phyloP scores from a whole-genome alignment of 1,139 yeast species.

The Saccharomycopsis crataegensis region DNA sequence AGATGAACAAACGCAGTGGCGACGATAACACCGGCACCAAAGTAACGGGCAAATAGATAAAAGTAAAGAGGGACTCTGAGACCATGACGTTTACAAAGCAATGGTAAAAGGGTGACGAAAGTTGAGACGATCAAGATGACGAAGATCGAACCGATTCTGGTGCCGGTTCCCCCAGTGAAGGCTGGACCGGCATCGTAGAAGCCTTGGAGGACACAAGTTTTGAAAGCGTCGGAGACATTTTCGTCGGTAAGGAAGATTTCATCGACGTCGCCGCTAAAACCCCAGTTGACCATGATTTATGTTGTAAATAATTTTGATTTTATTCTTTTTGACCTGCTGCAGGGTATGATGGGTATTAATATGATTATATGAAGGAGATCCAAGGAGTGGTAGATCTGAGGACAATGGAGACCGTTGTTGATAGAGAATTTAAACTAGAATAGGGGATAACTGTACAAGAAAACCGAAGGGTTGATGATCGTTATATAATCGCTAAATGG shows the following conservation, averaged over 20 bases:
- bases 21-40: constrained; percentile 88
- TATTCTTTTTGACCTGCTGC: no score
- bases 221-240: constrained; percentile 31
- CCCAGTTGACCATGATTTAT: constrained; percentile 18
- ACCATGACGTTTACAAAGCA: constrained; percentile 40
- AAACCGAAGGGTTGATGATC: no score
- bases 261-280: constrained; percentile 18
- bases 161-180: constrained; percentile 46
- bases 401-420: no score
- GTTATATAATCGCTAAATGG: not conserved
- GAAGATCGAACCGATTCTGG: constrained; percentile 66
- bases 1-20: constrained; percentile 87
- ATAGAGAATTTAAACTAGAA: no score
- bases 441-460: no score
- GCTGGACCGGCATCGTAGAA: constrained; percentile 32
- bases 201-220: constrained; percentile 32
- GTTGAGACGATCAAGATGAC: constrained; percentile 55
- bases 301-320: not conserved
- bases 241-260: constrained; percentile 26
- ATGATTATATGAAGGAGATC: no score
- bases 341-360: no score
- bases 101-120: constrained; percentile 47
- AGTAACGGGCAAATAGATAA: constrained; percentile 68
- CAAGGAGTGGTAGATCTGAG: no score
- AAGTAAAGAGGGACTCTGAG: constrained; percentile 50